phyloP scores from a whole-genome alignment of 345 rosid genomes.

The Pugionium cornutum region DNA sequence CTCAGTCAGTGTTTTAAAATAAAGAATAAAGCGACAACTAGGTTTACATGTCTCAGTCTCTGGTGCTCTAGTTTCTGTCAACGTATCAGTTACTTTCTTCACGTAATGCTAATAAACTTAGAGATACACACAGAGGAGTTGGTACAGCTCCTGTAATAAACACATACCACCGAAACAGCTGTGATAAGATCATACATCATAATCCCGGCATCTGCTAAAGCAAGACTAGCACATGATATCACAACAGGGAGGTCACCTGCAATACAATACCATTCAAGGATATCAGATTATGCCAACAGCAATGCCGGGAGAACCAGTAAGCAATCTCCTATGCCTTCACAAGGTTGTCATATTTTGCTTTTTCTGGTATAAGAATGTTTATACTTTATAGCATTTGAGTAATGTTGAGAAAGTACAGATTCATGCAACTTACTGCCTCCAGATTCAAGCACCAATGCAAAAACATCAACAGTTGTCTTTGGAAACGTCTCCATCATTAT shows the following conservation, averaged over 20 bases:
- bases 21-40: neutral
- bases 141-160: neutral
- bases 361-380: neutral
- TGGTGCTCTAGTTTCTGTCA: constrained; percentile 1
- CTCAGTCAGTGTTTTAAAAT: constrained; percentile 16
- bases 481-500: constrained; percentile 84
- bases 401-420: constrained; percentile 1
- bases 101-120: neutral
- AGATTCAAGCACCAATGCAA: constrained; percentile 91
- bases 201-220: constrained; percentile 94
- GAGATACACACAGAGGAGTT: neutral
- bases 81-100: constrained; percentile 6
- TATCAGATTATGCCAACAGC: constrained; percentile 8
- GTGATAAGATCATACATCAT: constrained; percentile 95
- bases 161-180: constrained; percentile 82
- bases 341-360: no score
- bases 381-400: neutral
- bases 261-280: constrained; percentile 22
- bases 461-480: constrained; percentile 92
- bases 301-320: neutral
- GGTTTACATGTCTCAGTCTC: neutral
- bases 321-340: neutral
- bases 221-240: constrained; percentile 94
- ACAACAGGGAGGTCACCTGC: constrained; percentile 92
- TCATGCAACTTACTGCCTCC: constrained; percentile 80